Conservation (phyloP, 352 stramenopile species). For the Globisporangium yorkense region DNA sequence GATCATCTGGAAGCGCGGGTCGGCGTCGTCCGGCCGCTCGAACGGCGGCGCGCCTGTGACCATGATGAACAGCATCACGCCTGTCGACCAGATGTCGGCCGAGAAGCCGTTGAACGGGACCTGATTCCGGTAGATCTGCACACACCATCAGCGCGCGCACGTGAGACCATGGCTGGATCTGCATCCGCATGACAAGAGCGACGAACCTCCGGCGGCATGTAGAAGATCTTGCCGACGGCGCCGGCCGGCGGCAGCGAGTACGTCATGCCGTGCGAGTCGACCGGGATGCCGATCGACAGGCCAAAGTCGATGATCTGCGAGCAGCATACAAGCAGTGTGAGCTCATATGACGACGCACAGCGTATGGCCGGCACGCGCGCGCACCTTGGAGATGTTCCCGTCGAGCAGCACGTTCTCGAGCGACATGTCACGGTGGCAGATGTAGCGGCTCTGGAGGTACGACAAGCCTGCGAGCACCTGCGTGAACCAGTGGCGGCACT, state of each 20-base stretch:
- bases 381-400: constrained; percentile 76
- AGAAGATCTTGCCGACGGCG: constrained; percentile 87
- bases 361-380: neutral
- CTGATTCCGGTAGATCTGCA: constrained; percentile 85
- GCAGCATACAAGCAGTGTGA: neutral
- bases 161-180: neutral
- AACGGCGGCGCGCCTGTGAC: constrained; percentile 91
- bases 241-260: constrained; percentile 76
- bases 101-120: constrained; percentile 89
- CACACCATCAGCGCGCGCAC: neutral
- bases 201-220: constrained; percentile 82
- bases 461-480: constrained; percentile 75
- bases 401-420: constrained; percentile 84
- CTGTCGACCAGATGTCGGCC: constrained; percentile 92
- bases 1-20: constrained; percentile 85
- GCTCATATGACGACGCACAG: neutral
- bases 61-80: constrained; percentile 95
- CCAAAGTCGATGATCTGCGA: constrained; percentile 85
- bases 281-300: constrained; percentile 77
- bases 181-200: too few relatives aligned
- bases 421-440: constrained; percentile 87
- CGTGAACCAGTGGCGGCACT: constrained; percentile 81
- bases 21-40: constrained; percentile 72
- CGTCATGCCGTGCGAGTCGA: constrained; percentile 80
- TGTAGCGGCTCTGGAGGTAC: constrained; percentile 79